Evolutionary conservation across 2,329 filamentous ascomycete species (phyloP).

Genomic region (Periglandula ipomoeae): DNA sequence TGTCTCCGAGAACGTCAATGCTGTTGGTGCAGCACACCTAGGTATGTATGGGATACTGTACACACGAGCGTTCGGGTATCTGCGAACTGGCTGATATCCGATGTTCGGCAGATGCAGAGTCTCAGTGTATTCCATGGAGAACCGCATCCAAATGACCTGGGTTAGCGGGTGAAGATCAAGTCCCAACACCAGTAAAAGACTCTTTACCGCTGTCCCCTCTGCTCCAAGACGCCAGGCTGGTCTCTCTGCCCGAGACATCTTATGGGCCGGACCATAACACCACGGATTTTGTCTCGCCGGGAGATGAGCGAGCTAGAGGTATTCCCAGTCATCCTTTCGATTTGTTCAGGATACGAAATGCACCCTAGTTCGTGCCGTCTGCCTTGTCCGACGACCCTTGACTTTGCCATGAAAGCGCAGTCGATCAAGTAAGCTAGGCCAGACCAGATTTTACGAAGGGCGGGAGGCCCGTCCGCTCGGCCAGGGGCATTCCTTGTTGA

Average conservation of each 20-base stretch:
- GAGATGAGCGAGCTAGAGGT: slow-evolving; percentile 3
- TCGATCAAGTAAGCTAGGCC: not conserved
- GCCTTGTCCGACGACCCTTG: not conserved
- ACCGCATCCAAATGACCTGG: not conserved
- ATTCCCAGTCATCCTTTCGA: not conserved
- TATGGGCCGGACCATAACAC: slow-evolving; percentile 6
- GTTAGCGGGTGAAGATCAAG: not conserved
- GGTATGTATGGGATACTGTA: too few relatives aligned
- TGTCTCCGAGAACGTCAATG: too few relatives aligned
- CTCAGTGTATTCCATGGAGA: not conserved
- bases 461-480: slow-evolving; percentile 9
- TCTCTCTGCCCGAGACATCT: slow-evolving; percentile 12
- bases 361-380: slow-evolving; percentile 1
- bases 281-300: slow-evolving; percentile 5
- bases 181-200: not conserved
- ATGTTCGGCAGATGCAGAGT: not conserved
- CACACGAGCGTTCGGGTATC: too few relatives aligned
- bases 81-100: not conserved
- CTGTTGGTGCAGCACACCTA: too few relatives aligned
- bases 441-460: slow-evolving; percentile 6
- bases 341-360: not conserved
- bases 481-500: slow-evolving; percentile 5
- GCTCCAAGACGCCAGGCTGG: slow-evolving; percentile 1
- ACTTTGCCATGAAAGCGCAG: not conserved
- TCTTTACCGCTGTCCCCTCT: not conserved